Conservation (phyloP, 1,139 yeast species). For the Candida pseudocylindracea region DNA sequence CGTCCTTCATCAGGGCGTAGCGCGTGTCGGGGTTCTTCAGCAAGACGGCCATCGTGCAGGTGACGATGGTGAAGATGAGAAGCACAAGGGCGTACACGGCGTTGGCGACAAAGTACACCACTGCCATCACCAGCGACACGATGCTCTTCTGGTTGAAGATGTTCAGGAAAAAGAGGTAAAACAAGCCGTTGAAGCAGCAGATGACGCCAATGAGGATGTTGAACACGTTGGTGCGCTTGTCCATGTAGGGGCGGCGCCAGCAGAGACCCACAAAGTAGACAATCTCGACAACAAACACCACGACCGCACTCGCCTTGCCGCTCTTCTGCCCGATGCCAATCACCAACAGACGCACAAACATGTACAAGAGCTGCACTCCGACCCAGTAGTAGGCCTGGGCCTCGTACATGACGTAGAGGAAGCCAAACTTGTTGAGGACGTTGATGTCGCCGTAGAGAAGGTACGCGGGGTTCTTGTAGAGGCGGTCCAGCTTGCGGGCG, state of each 20-base stretch:
- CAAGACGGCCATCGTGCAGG: conserved; percentile 28
- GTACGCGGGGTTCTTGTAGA: conserved; percentile 85
- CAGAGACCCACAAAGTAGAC: conserved; percentile 40
- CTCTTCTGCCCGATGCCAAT: conserved; percentile 68
- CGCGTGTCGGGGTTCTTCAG: conserved; percentile 69
- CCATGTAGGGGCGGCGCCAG: conserved; percentile 75
- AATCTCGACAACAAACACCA: conserved; percentile 57
- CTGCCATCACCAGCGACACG: conserved; percentile 81
- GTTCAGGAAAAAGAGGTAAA: conserved; percentile 76
- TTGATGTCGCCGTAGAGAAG: conserved; percentile 67
- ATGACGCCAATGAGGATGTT: conserved; percentile 71
- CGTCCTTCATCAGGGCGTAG: conserved; percentile 68
- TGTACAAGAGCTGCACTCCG: conserved; percentile 36
- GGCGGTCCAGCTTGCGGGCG: conserved; percentile 48
- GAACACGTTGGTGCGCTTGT: conserved; percentile 79
- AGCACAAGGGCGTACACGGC: conserved; percentile 55
- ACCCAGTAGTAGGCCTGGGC: conserved; percentile 81
- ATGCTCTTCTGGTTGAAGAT: conserved; percentile 68
- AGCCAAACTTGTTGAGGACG: conserved; percentile 76
- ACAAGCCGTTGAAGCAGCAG: conserved; percentile 60
- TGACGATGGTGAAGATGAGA: conserved; percentile 35
- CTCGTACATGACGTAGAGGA: conserved; percentile 73
- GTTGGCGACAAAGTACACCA: conserved; percentile 63
- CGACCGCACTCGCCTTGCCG: conserved; percentile 65
- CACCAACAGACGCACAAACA: conserved; percentile 53